phyloP scores from a whole-genome alignment of 495 filamentous ascomycete species.

The Rostrohypoxylon terebratum region DNA sequence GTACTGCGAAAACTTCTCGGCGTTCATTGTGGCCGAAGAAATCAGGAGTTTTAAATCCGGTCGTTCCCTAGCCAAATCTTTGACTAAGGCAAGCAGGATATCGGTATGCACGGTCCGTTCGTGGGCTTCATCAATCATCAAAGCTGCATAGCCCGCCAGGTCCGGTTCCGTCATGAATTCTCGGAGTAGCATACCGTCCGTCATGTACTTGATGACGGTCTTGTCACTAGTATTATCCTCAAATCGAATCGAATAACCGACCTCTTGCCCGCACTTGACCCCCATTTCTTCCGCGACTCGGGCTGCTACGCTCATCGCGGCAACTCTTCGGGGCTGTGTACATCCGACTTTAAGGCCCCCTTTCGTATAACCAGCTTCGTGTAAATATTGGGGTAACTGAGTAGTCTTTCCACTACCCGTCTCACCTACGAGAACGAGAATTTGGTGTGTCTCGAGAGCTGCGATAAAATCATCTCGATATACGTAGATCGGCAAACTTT shows the following conservation, averaged over 20 bases:
- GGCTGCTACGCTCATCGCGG: conserved; percentile 94
- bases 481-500: conserved; percentile 89
- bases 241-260: conserved; percentile 96
- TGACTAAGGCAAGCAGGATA: conserved; percentile 89
- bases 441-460: conserved; percentile 78
- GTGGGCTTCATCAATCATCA: conserved; percentile 99
- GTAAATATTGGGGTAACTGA: conserved; percentile 87
- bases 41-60: conserved; percentile 93
- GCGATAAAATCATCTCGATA: conserved; percentile 80
- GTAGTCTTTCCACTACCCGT: conserved; percentile 93
- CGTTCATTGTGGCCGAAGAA: conserved; percentile 95
- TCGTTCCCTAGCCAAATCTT: conserved; percentile 87
- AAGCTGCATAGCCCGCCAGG: conserved; percentile 81
- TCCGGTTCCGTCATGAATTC: conserved; percentile 93
- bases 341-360: conserved; percentile 77
- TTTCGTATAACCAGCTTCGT: conserved; percentile 90
- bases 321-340: conserved; percentile 93
- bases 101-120: conserved; percentile 93
- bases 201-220: conserved; percentile 97
- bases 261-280: conserved; percentile 88
- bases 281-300: conserved; percentile 97
- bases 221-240: conserved; percentile 95
- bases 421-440: conserved; percentile 87
- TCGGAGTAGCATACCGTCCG: conserved; percentile 94
- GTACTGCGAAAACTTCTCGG: conserved; percentile 90